Conservation (phyloP, 2,329 filamentous ascomycete species). For the Colletotrichum sp. region DNA sequence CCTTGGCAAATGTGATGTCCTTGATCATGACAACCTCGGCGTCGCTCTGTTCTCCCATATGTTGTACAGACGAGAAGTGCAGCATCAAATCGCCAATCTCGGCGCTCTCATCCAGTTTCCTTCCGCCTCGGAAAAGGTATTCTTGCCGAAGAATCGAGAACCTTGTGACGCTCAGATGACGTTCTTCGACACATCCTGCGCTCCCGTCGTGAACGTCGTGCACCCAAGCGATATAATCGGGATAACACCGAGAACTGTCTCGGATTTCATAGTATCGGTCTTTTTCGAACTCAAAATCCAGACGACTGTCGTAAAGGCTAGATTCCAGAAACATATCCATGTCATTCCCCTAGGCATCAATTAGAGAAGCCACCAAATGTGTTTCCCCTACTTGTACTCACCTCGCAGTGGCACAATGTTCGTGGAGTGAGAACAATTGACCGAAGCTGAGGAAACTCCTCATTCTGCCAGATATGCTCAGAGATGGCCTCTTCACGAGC, state of each 20-base stretch:
- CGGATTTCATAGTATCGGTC: neutral
- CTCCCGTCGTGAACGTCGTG: neutral
- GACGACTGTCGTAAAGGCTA: neutral
- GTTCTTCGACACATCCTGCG: neutral
- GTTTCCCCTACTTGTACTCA: neutral
- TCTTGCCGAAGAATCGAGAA: neutral
- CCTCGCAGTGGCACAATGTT: neutral
- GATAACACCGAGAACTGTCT: neutral
- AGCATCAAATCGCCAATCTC: neutral
- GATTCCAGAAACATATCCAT: neutral
- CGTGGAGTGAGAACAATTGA: neutral
- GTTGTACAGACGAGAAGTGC: neutral
- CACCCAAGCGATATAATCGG: neutral
- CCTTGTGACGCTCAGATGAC: neutral
- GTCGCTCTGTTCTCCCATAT: neutral
- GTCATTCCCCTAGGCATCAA: accelerated
- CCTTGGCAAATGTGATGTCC: neutral
- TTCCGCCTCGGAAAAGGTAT: neutral
- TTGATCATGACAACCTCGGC: neutral
- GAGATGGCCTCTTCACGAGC: neutral
- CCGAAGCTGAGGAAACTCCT: neutral
- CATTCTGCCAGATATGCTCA: neutral
- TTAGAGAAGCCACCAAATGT: neutral
- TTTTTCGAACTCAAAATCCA: neutral
- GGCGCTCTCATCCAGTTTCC: accelerated